Evolutionary conservation across 2,329 filamentous ascomycete species (phyloP).

Genomic region (Colletotrichum higginsianum): DNA sequence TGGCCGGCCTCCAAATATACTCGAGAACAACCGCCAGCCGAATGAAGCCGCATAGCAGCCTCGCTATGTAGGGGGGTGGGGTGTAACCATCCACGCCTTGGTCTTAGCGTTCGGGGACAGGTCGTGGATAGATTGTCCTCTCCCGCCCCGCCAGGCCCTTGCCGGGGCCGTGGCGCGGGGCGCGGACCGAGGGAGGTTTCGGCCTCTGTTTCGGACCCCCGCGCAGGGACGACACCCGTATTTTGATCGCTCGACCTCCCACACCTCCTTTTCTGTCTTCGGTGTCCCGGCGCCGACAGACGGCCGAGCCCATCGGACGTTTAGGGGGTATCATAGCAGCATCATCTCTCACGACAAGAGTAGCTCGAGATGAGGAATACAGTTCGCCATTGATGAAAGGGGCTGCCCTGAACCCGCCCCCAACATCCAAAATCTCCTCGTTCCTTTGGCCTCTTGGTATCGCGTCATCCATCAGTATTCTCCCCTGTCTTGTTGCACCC

Average conservation of each 20-base stretch:
- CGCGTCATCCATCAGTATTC: slow-evolving; percentile 35
- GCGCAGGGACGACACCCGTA: neutral
- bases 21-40: neutral
- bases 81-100: neutral
- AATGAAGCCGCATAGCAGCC: neutral
- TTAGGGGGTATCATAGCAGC: slow-evolving; percentile 4
- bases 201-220: neutral
- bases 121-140: slow-evolving; percentile 22
- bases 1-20: neutral
- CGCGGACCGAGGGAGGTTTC: neutral
- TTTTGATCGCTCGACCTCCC: slow-evolving; percentile 9
- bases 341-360: slow-evolving; percentile 3
- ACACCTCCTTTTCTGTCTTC: no score
- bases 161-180: no score
- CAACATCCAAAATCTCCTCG: neutral
- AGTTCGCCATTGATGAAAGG: slow-evolving; percentile 7
- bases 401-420: slow-evolving; percentile 7
- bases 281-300: neutral
- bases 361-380: slow-evolving; percentile 9
- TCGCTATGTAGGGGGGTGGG: neutral
- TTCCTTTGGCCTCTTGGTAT: slow-evolving; percentile 25
- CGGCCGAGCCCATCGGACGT: neutral
- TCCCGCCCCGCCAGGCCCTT: no score
- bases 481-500: neutral
- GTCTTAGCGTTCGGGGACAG: slow-evolving; percentile 16